Base-by-base conservation (phyloP, 257 asterid genomes). In the Nemophila menziesii region DNA sequence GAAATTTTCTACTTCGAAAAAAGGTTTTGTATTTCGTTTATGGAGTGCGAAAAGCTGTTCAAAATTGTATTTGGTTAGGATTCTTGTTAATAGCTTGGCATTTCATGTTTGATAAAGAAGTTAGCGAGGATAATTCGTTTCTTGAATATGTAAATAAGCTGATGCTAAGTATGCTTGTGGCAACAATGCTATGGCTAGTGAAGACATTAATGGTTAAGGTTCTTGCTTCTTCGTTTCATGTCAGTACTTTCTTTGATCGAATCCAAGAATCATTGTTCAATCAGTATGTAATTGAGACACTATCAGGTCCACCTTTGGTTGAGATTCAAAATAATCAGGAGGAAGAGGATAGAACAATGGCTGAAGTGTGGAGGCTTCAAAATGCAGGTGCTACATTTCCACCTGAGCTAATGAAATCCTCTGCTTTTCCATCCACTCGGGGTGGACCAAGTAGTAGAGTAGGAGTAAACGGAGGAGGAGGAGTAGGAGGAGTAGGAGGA, bases 161-260 rank as follows among this genome's bases (percentile, higher is more conserved):
- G 29, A 55, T 82, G 80, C 68, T 75, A 11, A 75, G 92, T 21
- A 61, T 82, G 81, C 24, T 82, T 10, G 64, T 76, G 5, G 94
- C 87, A 24, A 70, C 83, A 4, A 38, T 64, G 46, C 61, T 82
- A 3, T 82, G 92, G 94, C 14, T 82, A 33, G 78, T 67, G 36
- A 82, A 82, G 76, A 82, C 94, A 0, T 79, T 82, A 5, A 79
- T 82, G 86, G 86, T 82, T 17, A 82, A 79, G 56, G 81, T 82
- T 8, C 71, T 79, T 0, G 87, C 94, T 0, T 78, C 94, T 7
- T 82, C 87, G 0, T 82, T 82, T 46, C 94, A 82, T 27, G 94
- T 82, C 21, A 82, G 92, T 70, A 75, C 82, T 0, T 82, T 78
- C 65, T 82, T 82, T 22, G 92, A 82, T 29, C 74, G 94, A 12